These are phyloP conservation scores for Nemania sp. DNA, from an alignment of 2,329 filamentous ascomycete species.

Conservation along the genomic window DNA sequence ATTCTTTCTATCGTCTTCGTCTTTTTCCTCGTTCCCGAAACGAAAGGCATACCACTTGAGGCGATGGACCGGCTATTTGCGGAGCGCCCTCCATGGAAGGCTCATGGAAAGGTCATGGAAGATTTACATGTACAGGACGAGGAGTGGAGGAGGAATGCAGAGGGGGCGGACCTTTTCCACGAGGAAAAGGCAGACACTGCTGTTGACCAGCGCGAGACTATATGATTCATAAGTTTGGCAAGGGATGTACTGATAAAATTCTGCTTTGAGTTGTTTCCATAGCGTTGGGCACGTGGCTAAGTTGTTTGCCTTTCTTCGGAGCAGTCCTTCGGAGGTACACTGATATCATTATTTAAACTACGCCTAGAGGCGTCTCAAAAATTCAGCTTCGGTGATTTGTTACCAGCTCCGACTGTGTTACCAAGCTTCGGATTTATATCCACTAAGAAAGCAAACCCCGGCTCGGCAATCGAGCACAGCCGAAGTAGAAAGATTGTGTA, in stretches of 20 bases:
- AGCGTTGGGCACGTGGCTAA: not conserved
- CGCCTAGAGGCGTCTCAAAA: too few species aligned
- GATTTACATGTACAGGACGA: constrained; percentile 45
- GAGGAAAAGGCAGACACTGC: constrained; percentile 14
- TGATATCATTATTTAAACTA: too few species aligned
- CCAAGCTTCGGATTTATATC: too few species aligned
- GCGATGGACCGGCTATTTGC: constrained; percentile 66
- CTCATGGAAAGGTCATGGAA: constrained; percentile 49
- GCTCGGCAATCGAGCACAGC: too few species aligned
- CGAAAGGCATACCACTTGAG: constrained; percentile 67
- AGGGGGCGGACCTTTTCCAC: constrained; percentile 25
- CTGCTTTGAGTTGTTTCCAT: not conserved
- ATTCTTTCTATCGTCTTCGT: constrained; percentile 60
- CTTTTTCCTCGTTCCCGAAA: constrained; percentile 67
- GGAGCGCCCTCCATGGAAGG: constrained; percentile 48
- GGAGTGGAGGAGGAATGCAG: constrained; percentile 39
- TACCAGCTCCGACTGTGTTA: too few species aligned
- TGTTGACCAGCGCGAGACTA: constrained; percentile 18
- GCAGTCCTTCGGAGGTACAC: too few species aligned
- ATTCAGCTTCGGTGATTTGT: too few species aligned
- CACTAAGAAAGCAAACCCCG: too few species aligned
- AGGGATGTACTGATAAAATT: not conserved
- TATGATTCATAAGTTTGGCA: not conserved
- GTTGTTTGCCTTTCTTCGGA: too few species aligned
- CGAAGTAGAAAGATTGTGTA: too few species aligned